Evolutionary conservation across 116 monocot genomes (phyloP).

Genomic region (Dioscorea cayenensis): DNA sequence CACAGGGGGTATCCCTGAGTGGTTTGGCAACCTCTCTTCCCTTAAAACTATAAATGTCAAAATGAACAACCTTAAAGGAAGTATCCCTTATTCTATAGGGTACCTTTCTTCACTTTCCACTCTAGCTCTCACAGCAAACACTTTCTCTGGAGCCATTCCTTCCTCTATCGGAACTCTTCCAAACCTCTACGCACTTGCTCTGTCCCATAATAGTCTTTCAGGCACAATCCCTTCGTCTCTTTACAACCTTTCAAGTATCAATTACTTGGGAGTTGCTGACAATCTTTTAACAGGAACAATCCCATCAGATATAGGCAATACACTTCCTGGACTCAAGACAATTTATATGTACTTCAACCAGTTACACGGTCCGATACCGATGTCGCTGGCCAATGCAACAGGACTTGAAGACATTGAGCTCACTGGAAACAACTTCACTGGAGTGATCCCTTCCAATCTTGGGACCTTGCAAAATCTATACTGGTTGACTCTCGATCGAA

Average conservation of each 20-base stretch:
- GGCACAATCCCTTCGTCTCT: neutral
- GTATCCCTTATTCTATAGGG: neutral
- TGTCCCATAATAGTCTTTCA: neutral
- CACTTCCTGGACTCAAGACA: conserved; percentile 3
- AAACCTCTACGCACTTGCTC: neutral
- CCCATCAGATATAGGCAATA: conserved; percentile 4
- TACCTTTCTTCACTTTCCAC: neutral
- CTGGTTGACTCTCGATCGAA: conserved; percentile 4
- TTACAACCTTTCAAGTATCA: neutral
- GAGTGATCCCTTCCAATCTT: conserved; percentile 22
- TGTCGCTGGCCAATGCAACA: conserved; percentile 24
- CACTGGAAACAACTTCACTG: conserved; percentile 19
- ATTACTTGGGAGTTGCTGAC: neutral
- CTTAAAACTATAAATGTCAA: neutral
- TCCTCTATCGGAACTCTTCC: neutral
- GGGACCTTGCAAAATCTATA: conserved; percentile 18
- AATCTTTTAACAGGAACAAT: neutral
- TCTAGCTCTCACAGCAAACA: neutral
- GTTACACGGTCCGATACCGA: conserved; percentile 23
- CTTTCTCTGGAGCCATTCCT: neutral
- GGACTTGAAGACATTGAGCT: conserved; percentile 13
- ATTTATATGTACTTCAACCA: conserved; percentile 14
- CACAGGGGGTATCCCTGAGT: neutral
- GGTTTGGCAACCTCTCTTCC: neutral
- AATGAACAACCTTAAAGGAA: neutral